Conservation (phyloP, 2,329 filamentous ascomycete genomes). For the Tothia fuscella region DNA sequence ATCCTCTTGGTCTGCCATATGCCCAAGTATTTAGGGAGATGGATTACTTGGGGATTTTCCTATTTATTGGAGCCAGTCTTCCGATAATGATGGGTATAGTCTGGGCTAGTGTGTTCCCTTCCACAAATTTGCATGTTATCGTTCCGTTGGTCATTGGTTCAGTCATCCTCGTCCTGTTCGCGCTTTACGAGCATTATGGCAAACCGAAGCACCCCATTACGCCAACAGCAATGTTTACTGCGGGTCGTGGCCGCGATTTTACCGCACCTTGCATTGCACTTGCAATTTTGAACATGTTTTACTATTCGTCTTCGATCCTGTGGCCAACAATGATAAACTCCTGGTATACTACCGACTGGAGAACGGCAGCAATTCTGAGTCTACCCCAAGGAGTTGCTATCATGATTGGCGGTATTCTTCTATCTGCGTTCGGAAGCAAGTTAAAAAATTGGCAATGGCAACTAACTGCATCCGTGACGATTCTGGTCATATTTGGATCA, state of each 20-base stretch:
- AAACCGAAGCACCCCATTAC: conserved; percentile 25
- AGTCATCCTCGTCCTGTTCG: conserved; percentile 19
- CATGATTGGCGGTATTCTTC: conserved; percentile 25
- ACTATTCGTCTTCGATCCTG: conserved; percentile 15
- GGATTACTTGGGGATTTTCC: conserved; percentile 21
- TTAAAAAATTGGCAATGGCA: conserved; percentile 34
- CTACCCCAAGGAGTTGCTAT: conserved; percentile 33
- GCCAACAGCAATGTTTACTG: conserved; percentile 34
- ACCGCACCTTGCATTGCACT: conserved; percentile 34
- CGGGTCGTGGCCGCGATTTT: conserved; percentile 34
- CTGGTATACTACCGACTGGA: conserved; percentile 1
- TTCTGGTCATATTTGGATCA: conserved; percentile 35
- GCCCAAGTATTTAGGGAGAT: conserved; percentile 19
- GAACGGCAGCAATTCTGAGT: conserved; percentile 15
- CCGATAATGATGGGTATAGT: conserved; percentile 22
- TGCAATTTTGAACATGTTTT: conserved; percentile 40
- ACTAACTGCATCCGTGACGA: conserved; percentile 26
- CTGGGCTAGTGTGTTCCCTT: conserved; percentile 19
- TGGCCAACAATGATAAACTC: conserved; percentile 30
- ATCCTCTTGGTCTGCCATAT: conserved; percentile 11
- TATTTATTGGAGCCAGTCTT: conserved; percentile 20
- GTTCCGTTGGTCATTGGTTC: conserved; percentile 22
- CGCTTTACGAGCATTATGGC: conserved; percentile 21
- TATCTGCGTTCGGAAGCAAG: conserved; percentile 27
- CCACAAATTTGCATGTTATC: conserved; percentile 19